These are phyloP conservation scores for Stevia rebaudiana DNA, from an alignment of 140 eudicot species.

Conservation along the genomic window DNA sequence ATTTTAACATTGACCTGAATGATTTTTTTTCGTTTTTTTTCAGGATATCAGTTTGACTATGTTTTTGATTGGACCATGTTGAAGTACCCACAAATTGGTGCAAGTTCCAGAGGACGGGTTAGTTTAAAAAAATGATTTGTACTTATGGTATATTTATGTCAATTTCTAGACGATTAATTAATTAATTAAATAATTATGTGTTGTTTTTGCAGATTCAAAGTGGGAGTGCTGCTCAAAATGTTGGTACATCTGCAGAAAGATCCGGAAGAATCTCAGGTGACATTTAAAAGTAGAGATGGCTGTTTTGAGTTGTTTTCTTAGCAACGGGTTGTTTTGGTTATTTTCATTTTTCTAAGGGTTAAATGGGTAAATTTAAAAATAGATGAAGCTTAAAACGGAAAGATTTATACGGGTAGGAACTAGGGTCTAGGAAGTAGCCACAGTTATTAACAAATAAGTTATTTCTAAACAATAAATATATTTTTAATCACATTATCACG, in stretches of 20 bases:
- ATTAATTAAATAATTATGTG: neutral
- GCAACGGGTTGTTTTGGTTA: neutral
- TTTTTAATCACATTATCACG: neutral
- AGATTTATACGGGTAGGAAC: neutral
- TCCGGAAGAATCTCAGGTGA: conserved; percentile 80
- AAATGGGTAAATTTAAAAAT: neutral
- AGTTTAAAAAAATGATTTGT: conserved; percentile 22
- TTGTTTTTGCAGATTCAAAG: conserved; percentile 45
- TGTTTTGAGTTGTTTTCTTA: neutral
- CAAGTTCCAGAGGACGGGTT: conserved; percentile 76
- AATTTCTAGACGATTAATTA: conserved; percentile 8
- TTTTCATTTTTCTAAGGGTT: neutral
- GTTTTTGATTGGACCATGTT: conserved; percentile 95
- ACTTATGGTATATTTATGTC: neutral
- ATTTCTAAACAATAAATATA: neutral
- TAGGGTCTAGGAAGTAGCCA: neutral
- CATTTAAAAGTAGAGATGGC: neutral
- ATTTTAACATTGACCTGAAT: neutral
- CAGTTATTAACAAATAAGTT: neutral
- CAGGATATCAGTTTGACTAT: conserved; percentile 97
- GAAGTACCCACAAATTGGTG: conserved; percentile 92
- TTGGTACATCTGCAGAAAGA: conserved; percentile 80
- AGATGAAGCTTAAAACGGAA: neutral
- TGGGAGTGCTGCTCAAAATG: conserved; percentile 47
- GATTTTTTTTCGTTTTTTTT: neutral